These are phyloP conservation scores for Oryza officinalis DNA, from an alignment of 176 grass and related monocot genomes.

Conservation along the genomic window DNA sequence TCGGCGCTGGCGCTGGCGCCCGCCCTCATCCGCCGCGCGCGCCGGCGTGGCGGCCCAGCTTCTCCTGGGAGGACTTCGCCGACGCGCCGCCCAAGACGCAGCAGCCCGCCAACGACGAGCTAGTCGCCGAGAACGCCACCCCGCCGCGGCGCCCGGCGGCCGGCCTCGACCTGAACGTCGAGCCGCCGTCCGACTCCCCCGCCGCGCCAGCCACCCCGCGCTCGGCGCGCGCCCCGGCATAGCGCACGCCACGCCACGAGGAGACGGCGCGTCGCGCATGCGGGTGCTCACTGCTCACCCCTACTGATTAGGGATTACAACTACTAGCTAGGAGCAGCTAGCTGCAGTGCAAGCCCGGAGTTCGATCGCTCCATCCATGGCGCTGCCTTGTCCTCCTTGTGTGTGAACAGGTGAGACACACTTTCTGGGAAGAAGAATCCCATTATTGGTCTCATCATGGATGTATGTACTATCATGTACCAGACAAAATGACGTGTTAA, in stretches of 20 bases:
- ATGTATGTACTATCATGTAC: not conserved
- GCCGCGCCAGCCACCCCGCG: constrained; percentile 10
- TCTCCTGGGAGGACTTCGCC: constrained; percentile 77
- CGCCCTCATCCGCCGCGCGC: not conserved
- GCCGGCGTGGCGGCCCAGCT: constrained; percentile 62
- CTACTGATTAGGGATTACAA: not conserved
- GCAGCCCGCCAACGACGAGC: constrained; percentile 29
- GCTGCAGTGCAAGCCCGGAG: not conserved
- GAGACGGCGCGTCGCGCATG: not conserved
- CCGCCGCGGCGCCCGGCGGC: not conserved
- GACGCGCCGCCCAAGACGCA: not conserved
- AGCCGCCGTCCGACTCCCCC: constrained; percentile 59
- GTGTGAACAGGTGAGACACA: constrained; percentile 5
- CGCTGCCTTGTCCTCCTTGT: not conserved
- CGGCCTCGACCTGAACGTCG: constrained; percentile 63
- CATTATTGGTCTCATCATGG: not conserved
- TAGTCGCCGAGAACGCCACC: constrained; percentile 16
- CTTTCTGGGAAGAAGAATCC: not conserved
- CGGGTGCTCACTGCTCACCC: not conserved
- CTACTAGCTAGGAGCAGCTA: not conserved
- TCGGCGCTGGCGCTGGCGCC: not conserved
- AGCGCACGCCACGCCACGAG: not conserved
- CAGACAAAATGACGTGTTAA: not conserved
- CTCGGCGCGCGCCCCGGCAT: constrained; percentile 10
- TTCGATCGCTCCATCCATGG: not conserved